phyloP scores from a whole-genome alignment of 345 rosid species.

The Moricandia moricandioides region DNA sequence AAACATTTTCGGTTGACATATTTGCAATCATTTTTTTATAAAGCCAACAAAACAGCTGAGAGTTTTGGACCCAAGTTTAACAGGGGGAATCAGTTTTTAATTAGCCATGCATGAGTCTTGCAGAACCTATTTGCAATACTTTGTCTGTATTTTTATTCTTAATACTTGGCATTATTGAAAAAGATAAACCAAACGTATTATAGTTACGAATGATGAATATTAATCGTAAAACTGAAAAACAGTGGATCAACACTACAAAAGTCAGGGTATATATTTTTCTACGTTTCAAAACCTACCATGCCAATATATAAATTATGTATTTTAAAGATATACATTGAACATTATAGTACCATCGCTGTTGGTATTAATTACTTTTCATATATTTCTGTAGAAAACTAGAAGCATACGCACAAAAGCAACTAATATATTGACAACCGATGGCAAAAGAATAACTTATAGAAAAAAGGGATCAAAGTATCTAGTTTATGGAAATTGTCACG shows the following conservation, averaged over 20 bases:
- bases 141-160: background rate
- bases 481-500: no score
- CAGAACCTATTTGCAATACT: background rate
- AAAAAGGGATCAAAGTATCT: no score
- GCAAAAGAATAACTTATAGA: no score
- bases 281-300: conserved; percentile 9
- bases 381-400: no score
- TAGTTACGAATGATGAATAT: background rate
- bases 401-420: no score
- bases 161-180: background rate
- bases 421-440: no score
- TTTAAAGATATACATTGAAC: conserved; percentile 15
- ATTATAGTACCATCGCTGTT: background rate
- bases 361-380: no score
- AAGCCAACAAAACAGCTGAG: background rate
- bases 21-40: background rate
- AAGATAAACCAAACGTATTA: background rate
- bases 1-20: background rate
- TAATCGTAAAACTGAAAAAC: background rate
- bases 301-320: background rate
- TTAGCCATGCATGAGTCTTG: background rate
- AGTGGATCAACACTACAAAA: conserved; percentile 4
- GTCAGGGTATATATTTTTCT: conserved; percentile 22
- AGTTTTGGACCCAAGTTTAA: background rate
- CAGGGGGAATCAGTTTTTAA: background rate